Conservation (phyloP, 2,329 filamentous ascomycete genomes). For the Cordyceps javanica region DNA sequence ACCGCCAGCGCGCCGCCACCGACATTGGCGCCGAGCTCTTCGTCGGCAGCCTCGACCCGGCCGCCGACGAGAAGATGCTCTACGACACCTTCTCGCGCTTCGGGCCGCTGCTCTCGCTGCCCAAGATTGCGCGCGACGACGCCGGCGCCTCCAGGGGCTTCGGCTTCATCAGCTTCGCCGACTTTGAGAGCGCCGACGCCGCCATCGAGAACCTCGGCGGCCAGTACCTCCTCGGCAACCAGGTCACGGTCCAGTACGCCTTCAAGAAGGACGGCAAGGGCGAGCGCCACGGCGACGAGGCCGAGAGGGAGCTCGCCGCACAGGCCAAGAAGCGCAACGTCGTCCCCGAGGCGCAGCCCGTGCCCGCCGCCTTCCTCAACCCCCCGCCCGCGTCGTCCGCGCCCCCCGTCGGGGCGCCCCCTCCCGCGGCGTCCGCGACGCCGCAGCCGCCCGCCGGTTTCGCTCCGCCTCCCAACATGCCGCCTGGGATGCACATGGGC, state of each 20-base stretch:
- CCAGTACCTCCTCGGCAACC: constrained; percentile 95
- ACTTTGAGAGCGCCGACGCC: constrained; percentile 89
- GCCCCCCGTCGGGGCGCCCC: constrained; percentile 19
- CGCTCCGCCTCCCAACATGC: constrained; percentile 24
- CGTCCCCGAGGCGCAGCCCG: constrained; percentile 68
- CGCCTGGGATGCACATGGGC: constrained; percentile 19
- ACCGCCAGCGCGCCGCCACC: constrained; percentile 82
- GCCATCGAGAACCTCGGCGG: constrained; percentile 91
- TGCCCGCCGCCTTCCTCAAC: constrained; percentile 66
- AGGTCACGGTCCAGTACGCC: constrained; percentile 93
- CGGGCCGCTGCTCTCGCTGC: constrained; percentile 73
- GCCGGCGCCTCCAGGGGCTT: constrained; percentile 87
- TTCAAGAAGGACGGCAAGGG: constrained; percentile 99
- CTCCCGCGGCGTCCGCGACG: constrained; percentile 15
- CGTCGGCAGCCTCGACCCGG: constrained; percentile 87
- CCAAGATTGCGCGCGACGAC: constrained; percentile 90
- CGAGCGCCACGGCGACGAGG: constrained; percentile 89
- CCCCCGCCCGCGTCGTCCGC: constrained; percentile 13
- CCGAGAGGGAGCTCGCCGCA: constrained; percentile 83
- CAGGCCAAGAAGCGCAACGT: constrained; percentile 95
- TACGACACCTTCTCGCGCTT: constrained; percentile 94
- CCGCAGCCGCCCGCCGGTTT: constrained; percentile 26
- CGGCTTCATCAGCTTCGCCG: constrained; percentile 87
- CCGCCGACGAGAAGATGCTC: constrained; percentile 92
- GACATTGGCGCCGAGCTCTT: constrained; percentile 97